Base-by-base conservation (phyloP, 805 yeast species). In the Saturnispora quitensis region DNA sequence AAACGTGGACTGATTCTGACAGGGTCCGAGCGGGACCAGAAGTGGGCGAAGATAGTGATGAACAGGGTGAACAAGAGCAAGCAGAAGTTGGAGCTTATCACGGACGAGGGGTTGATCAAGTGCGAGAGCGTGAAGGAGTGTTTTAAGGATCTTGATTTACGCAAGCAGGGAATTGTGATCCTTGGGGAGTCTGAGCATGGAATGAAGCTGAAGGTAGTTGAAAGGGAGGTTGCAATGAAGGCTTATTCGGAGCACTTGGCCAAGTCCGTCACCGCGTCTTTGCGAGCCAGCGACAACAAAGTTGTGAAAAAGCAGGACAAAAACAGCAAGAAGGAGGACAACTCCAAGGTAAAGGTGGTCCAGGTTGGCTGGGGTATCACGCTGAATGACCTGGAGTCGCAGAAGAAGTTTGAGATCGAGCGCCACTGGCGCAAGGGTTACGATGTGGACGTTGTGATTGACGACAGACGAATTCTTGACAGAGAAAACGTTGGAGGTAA, bases 351-450 rank as follows among this genome's bases (percentile, higher is more conserved):
- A 4, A 80, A 80, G 56, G 65, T 72, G 33, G 64, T 81, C 34
- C 73, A 73, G 43, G 62, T 81, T 3, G 72, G 80, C 10, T 81
- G 85, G 85, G 73, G 75, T 45, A 80, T 80, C 20, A 73, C 75
- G n/a, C 62, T 67, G 34, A 72, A 74, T 42, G 86, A 81, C 62
- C 65, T 81, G 52, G 62, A 60, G 27, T 72, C 74, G 38, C 86
- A 81, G 54, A 81, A 81, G 59, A 66, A 67, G 13, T 69, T 71
- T 50, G 86, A 81, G 57, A 74, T 81, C 17, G 59, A 65, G 40
- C 61, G 65, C 2, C 73, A 76, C 18, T 56, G 78, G 53, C 65
- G 68, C 36, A 77, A 73, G 52, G 80, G 77, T 5, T 61, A 61
- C 46, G 70, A 67, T 40, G 69, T 76, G 5, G 66, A 68, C 18